These are phyloP conservation scores for Epithemia pelagica DNA, from an alignment of 108 stramenopile species.

Conservation along the genomic window DNA sequence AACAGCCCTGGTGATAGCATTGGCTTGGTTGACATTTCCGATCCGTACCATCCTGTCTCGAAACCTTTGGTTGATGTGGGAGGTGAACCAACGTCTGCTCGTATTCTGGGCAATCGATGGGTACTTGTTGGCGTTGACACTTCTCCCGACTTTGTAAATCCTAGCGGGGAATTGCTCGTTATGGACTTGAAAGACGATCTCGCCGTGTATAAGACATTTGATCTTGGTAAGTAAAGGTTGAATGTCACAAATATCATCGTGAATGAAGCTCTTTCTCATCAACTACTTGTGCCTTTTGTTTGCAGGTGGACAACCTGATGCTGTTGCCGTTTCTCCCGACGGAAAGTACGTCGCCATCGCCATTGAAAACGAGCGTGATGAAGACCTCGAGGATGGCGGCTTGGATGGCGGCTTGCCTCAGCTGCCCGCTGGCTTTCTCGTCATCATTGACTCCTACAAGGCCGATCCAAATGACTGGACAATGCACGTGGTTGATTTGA, in stretches of 20 bases:
- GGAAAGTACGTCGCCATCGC: slow-evolving; percentile 42
- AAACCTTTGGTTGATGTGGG: slow-evolving; percentile 26
- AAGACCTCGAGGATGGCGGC: slow-evolving; percentile 40
- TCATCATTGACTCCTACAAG: slow-evolving; percentile 20
- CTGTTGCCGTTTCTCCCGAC: slow-evolving; percentile 37
- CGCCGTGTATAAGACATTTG: slow-evolving; percentile 15
- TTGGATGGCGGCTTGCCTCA: slow-evolving; percentile 41
- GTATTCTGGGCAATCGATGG: slow-evolving; percentile 25
- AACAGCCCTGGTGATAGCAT: slow-evolving; percentile 25
- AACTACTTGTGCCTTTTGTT: slow-evolving; percentile 21
- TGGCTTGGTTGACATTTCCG: slow-evolving; percentile 59
- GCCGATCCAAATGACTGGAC: slow-evolving; percentile 33
- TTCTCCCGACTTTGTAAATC: slow-evolving; percentile 30
- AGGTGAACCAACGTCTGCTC: slow-evolving; percentile 68
- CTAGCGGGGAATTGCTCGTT: slow-evolving; percentile 33
- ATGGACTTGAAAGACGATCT: slow-evolving; percentile 28
- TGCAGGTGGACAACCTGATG: slow-evolving; percentile 54
- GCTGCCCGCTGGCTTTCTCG: slow-evolving; percentile 45
- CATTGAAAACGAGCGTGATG: slow-evolving; percentile 68
- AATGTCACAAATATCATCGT: too few species aligned
- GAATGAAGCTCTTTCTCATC: too few species aligned
- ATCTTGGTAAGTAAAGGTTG: slow-evolving; percentile 33
- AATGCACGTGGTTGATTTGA: slow-evolving; percentile 21
- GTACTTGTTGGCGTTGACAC: slow-evolving; percentile 49
- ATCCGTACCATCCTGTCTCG: slow-evolving; percentile 29